Percentiles rank a stretch among this genome's conserved stretches.
phyloP scores from a whole-genome alignment of 306 rosid genomes.

The Corylus heterophylla region DNA sequence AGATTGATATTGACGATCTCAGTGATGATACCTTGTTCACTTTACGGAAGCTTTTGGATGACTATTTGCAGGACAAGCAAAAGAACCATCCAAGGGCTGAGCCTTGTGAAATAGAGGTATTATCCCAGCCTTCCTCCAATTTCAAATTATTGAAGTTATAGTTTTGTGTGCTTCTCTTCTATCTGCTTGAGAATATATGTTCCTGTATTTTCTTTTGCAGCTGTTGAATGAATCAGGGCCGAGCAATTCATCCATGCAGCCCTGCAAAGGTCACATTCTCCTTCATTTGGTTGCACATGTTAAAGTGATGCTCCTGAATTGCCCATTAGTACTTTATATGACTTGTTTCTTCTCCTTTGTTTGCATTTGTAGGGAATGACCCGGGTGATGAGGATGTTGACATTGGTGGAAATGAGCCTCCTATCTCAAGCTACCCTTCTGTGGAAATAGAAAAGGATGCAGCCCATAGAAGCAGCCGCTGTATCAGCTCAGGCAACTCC shows the following conservation, averaged over 20 bases:
- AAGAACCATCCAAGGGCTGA: slow-evolving; percentile 50
- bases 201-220: slow-evolving; percentile 47
- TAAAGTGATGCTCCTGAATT: not conserved
- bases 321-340: not conserved
- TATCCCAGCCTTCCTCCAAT: slow-evolving; percentile 4
- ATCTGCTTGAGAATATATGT: slow-evolving; percentile 14
- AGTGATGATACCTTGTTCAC: slow-evolving; percentile 68
- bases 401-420: slow-evolving; percentile 70
- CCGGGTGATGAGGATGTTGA: slow-evolving; percentile 71
- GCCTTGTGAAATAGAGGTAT: slow-evolving; percentile 80
- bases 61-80: slow-evolving; percentile 54
- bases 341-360: not conserved
- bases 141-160: not conserved
- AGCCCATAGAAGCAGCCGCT: slow-evolving; percentile 31
- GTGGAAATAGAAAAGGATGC: slow-evolving; percentile 57
- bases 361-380: slow-evolving; percentile 56
- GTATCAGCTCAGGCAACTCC: slow-evolving; percentile 46
- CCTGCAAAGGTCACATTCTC: slow-evolving; percentile 60
- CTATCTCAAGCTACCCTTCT: slow-evolving; percentile 64
- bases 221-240: slow-evolving; percentile 75
- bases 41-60: slow-evolving; percentile 66
- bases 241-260: slow-evolving; percentile 85
- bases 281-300: slow-evolving; percentile 13
- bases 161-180: not conserved
- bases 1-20: slow-evolving; percentile 78